A percentile compares a stretch with the other conserved stretches of the same genome.
Conservation (phyloP, 2,329 filamentous ascomycete species). For the Neonectria sp. region DNA sequence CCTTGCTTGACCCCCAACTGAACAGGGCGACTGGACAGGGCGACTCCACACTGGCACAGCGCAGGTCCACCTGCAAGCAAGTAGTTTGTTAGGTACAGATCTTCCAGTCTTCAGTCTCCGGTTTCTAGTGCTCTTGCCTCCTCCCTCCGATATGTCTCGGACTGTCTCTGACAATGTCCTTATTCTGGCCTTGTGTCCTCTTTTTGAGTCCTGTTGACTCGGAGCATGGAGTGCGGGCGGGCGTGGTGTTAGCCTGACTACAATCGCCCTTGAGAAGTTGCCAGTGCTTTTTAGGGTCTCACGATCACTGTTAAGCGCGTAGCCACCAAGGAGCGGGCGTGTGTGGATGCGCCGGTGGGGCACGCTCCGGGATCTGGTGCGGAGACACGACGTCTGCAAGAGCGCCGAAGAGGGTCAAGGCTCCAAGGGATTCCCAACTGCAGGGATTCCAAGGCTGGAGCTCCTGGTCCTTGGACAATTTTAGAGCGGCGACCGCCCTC, state of each 20-base stretch:
- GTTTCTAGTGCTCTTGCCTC: neutral
- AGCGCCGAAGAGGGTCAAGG: constrained; percentile 37
- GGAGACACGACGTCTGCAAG: constrained; percentile 32
- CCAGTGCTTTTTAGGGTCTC: constrained; percentile 21
- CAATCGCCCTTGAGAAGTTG: constrained; percentile 17
- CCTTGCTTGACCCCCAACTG: constrained; percentile 29
- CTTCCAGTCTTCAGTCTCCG: neutral
- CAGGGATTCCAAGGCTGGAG: constrained; percentile 20
- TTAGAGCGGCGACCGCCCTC: constrained; percentile 21
- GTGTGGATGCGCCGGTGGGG: constrained; percentile 43
- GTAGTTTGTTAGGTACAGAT: constrained; percentile 8
- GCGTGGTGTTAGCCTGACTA: constrained; percentile 14
- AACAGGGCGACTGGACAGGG: constrained; percentile 1
- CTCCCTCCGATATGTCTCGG: neutral
- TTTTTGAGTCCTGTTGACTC: neutral
- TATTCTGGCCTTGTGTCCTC: neutral
- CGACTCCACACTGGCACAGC: constrained; percentile 4
- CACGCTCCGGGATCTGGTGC: constrained; percentile 30
- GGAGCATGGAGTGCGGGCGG: constrained; percentile 3
- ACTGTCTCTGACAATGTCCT: neutral
- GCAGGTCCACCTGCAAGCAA: constrained; percentile 27
- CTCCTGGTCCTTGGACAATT: constrained; percentile 29
- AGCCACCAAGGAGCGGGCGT: constrained; percentile 43
- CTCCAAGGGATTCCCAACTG: neutral
- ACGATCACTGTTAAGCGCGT: constrained; percentile 38